Conservation (phyloP, 352 stramenopile genomes). For the Plasmopara muralis region DNA sequence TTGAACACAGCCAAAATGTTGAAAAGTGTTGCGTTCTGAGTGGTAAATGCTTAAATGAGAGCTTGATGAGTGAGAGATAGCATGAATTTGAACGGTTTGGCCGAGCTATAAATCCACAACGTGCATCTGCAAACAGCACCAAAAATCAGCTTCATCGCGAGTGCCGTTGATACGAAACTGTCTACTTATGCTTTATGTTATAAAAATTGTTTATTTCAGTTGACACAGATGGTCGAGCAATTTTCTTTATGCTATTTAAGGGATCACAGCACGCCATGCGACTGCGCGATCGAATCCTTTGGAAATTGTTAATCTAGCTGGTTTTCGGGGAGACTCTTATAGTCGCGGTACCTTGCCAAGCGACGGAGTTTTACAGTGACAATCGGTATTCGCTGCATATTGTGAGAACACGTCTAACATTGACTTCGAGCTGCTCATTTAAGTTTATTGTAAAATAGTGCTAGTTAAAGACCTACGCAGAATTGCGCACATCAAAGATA, state of each 20-base stretch:
- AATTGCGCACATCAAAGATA: too few relatives aligned
- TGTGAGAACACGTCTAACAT: too few relatives aligned
- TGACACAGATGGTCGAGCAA: conserved; percentile 2
- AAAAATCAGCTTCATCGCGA: conserved; percentile 4
- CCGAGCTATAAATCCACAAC: not conserved
- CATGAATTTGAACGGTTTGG: not conserved
- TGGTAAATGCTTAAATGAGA: conserved; percentile 19
- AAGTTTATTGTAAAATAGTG: too few relatives aligned
- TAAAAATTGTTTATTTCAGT: too few relatives aligned
- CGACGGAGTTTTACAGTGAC: too few relatives aligned
- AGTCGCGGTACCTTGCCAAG: too few relatives aligned
- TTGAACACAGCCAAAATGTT: not conserved
- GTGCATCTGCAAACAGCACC: conserved; percentile 1
- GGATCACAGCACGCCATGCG: conserved; percentile 12
- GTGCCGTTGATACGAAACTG: not conserved
- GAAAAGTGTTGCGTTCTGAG: conserved; percentile 4
- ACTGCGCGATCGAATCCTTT: conserved; percentile 7
- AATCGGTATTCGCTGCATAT: too few relatives aligned
- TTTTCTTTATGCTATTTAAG: not conserved
- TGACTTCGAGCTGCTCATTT: too few relatives aligned
- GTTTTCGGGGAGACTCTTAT: too few relatives aligned
- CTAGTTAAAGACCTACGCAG: too few relatives aligned
- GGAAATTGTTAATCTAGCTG: too few relatives aligned
- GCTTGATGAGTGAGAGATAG: conserved; percentile 1
- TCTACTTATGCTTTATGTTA: too few relatives aligned